These are phyloP conservation scores for Fusarium siculi DNA, from an alignment of 2,329 filamentous ascomycete genomes.

Conservation along the genomic window DNA sequence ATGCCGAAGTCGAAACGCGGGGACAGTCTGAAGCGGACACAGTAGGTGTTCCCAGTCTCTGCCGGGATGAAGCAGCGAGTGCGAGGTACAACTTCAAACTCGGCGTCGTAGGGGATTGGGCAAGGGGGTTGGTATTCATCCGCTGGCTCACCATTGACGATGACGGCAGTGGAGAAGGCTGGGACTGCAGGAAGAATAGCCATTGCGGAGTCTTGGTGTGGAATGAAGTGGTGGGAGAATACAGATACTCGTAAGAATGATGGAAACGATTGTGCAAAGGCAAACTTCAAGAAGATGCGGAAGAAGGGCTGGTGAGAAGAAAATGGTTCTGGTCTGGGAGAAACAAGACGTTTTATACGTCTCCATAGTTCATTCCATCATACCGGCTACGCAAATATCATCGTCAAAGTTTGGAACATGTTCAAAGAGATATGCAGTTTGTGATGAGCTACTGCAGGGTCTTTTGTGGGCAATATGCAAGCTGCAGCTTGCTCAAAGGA, in stretches of 20 bases:
- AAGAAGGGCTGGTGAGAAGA: not conserved
- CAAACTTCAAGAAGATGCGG: not conserved
- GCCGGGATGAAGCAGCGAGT: not conserved
- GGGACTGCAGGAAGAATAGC: not conserved
- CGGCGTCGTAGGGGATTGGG: not conserved
- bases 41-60: not conserved
- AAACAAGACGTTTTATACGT: not conserved
- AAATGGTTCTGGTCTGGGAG: not conserved
- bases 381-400: accelerated
- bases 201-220: not conserved
- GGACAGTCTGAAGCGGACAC: not conserved
- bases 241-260: not conserved
- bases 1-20: not conserved
- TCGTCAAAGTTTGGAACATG: not conserved
- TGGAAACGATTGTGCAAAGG: too few species aligned
- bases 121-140: not conserved
- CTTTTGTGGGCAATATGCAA: not conserved
- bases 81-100: not conserved
- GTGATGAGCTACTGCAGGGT: not conserved
- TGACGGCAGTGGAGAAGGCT: not conserved
- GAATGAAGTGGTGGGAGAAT: not conserved
- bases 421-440: not conserved
- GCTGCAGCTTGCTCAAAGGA: not conserved
- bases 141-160: not conserved
- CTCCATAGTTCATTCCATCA: too few species aligned